Conservation (phyloP, 768 basidiomycete species). For the Mycena floridula region DNA sequence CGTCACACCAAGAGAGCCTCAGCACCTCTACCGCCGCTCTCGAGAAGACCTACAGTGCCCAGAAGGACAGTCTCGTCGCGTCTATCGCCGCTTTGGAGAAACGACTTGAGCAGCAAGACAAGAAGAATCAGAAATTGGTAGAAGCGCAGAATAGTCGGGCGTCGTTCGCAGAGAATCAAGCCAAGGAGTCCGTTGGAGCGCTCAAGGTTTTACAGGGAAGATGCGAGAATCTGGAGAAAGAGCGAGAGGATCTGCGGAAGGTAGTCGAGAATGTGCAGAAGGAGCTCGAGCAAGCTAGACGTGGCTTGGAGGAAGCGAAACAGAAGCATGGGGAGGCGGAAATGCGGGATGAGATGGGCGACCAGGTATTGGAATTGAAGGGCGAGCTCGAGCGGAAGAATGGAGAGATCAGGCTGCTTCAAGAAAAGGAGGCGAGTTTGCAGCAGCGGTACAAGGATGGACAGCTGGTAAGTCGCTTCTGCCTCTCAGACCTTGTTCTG, state of each 20-base stretch:
- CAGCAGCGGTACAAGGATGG: slow-evolving; percentile 36
- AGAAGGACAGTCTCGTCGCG: neutral
- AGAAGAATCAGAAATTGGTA: neutral
- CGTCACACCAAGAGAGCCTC: neutral
- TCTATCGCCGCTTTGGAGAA: neutral
- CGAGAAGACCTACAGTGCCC: neutral
- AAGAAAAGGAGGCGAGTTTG: slow-evolving; percentile 21
- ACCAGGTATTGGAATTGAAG: neutral
- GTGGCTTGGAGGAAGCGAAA: neutral
- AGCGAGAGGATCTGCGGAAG: no score
- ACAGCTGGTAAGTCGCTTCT: slow-evolving; percentile 33
- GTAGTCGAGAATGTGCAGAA: neutral
- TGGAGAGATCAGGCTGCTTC: slow-evolving; percentile 1
- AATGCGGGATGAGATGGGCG: slow-evolving; percentile 1
- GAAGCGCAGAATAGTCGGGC: neutral
- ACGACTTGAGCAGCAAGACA: neutral
- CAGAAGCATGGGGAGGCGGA: neutral
- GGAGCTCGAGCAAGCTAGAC: no score
- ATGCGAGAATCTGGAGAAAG: neutral
- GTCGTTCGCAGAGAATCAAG: neutral
- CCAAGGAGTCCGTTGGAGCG: neutral
- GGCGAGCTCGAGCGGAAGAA: neutral
- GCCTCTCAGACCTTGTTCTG: neutral
- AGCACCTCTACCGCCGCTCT: no score
- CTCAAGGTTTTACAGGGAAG: neutral